A percentile compares a stretch with the other conserved stretches of the same genome.
Evolutionary conservation across 768 basidiomycete species (phyloP).

Genomic region (Mycena leptocephala): DNA sequence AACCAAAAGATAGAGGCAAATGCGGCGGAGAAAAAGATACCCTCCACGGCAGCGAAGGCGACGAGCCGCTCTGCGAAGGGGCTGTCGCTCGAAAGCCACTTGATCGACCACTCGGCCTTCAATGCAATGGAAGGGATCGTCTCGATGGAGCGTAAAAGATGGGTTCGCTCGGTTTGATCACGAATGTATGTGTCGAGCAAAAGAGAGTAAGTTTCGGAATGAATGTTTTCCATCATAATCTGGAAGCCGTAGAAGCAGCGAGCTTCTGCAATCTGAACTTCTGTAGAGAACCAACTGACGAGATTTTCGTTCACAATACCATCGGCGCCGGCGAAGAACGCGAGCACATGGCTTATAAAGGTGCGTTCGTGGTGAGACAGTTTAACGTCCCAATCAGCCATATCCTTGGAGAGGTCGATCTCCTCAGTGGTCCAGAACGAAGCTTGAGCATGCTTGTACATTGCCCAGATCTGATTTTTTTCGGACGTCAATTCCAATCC

Average conservation of each 20-base stretch:
- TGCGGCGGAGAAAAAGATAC: conserved; percentile 95
- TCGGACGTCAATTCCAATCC: not conserved
- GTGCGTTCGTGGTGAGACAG: conserved; percentile 79
- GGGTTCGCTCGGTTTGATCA: conserved; percentile 78
- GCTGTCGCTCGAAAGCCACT: conserved; percentile 68
- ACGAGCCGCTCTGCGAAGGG: conserved; percentile 91
- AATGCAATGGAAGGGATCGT: not conserved
- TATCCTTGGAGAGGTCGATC: not conserved
- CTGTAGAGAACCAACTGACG: conserved; percentile 70
- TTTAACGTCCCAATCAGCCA: not conserved
- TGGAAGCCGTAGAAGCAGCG: conserved; percentile 98
- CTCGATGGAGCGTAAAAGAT: conserved; percentile 35
- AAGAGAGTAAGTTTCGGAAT: conserved; percentile 96
- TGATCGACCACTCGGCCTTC: not conserved
- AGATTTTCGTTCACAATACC: not conserved
- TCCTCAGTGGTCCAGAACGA: not conserved
- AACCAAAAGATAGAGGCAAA: conserved; percentile 97
- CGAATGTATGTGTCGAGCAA: conserved; percentile 96
- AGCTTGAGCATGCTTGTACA: not conserved
- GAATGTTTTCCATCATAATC: conserved; percentile 98
- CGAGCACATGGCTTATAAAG: conserved; percentile 81
- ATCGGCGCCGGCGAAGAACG: conserved; percentile 39
- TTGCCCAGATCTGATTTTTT: not conserved
- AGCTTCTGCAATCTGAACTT: conserved; percentile 93
- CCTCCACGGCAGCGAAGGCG: conserved; percentile 95